Percentiles rank a stretch among this genome's conserved stretches.
Evolutionary conservation across 306 rosid species (phyloP).

Genomic region (Cucurbita maxima): DNA sequence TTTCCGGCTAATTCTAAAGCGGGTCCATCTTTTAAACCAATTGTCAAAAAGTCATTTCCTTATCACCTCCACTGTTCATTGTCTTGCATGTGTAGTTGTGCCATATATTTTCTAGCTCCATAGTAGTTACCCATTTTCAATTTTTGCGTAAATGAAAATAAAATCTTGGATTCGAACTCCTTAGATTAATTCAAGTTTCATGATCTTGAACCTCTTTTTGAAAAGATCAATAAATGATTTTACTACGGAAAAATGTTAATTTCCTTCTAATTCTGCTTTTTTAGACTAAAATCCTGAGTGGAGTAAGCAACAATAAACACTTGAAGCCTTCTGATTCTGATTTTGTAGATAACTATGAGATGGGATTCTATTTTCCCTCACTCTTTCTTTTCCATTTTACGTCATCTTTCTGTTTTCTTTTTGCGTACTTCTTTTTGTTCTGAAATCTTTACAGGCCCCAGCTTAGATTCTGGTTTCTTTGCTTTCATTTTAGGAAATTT

Average conservation of each 20-base stretch:
- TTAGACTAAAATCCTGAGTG: not conserved
- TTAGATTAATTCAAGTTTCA: not conserved
- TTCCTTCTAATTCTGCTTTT: not conserved
- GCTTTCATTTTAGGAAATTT: slow-evolving; percentile 46
- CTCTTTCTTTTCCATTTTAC: not conserved
- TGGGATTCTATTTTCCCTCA: not conserved
- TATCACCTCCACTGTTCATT: not conserved
- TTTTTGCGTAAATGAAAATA: not conserved
- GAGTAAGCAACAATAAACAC: too few species aligned
- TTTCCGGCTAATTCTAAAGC: not conserved
- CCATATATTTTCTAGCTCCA: not conserved
- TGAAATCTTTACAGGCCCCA: not conserved
- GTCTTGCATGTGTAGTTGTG: not conserved
- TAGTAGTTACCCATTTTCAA: not conserved
- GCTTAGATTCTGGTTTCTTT: not conserved
- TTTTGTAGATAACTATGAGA: not conserved
- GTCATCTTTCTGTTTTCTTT: not conserved
- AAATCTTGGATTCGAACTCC: not conserved
- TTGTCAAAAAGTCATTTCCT: not conserved
- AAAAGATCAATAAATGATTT: not conserved
- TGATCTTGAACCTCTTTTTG: not conserved
- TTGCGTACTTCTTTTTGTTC: not conserved
- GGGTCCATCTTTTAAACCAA: not conserved
- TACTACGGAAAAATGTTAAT: not conserved
- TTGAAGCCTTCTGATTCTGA: not conserved